These are phyloP conservation scores for Colletotrichum lentis DNA, from an alignment of 2,329 filamentous ascomycete genomes.

Conservation along the genomic window DNA sequence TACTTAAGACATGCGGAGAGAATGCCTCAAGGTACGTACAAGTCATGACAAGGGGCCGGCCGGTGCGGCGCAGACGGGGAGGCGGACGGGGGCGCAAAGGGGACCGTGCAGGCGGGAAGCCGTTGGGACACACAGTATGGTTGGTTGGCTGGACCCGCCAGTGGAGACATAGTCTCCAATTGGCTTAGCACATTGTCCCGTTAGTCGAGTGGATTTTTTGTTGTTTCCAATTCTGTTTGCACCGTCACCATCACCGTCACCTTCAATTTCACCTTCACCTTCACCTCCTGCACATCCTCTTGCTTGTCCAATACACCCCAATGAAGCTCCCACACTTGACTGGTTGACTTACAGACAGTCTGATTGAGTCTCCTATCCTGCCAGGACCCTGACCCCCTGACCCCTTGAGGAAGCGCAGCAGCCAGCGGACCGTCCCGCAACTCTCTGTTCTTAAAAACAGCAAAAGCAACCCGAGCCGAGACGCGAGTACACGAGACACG, in stretches of 20 bases:
- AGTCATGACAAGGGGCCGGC: background rate
- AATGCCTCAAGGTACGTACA: slow-evolving; percentile 2
- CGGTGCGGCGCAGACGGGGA: background rate
- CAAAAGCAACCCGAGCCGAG: slow-evolving; percentile 23
- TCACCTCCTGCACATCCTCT: background rate
- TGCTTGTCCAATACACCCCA: background rate
- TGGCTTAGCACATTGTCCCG: slow-evolving; percentile 9
- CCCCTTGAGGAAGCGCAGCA: background rate
- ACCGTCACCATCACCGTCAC: slow-evolving; percentile 4
- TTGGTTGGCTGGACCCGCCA: slow-evolving; percentile 1
- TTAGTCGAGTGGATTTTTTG: background rate
- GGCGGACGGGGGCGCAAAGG: background rate
- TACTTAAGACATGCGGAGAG: too few species aligned
- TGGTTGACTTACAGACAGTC: background rate
- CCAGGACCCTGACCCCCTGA: too few species aligned
- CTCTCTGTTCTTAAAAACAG: background rate
- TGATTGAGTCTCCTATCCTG: background rate
- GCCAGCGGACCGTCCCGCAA: background rate
- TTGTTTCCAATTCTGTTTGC: slow-evolving; percentile 30
- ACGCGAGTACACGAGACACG: slow-evolving; percentile 8
- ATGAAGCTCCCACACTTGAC: background rate
- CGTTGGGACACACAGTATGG: background rate
- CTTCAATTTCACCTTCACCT: too few species aligned
- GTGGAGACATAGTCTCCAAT: background rate
- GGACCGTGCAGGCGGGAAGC: slow-evolving; percentile 7